A percentile compares a stretch with the other conserved stretches of the same genome.
phyloP scores from a whole-genome alignment of 148 eudicot genomes.

The Vaccinium darrowii region DNA sequence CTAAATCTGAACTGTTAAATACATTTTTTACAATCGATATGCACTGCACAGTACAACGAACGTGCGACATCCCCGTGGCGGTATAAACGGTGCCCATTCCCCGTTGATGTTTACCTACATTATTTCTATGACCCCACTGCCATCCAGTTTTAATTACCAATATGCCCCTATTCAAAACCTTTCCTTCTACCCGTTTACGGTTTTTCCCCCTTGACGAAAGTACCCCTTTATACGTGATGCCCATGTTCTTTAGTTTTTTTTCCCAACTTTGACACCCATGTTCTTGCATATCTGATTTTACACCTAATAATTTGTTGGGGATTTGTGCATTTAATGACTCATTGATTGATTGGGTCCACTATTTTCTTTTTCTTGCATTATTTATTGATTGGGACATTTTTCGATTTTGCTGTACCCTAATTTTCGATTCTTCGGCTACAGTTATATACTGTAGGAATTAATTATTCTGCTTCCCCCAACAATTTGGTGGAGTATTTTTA shows the following conservation, averaged over 20 bases:
- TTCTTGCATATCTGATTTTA: conserved; percentile 13
- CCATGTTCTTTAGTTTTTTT: conserved; percentile 4
- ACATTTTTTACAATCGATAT: too few species aligned
- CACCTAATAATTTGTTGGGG: conserved; percentile 20
- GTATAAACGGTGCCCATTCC: conserved; percentile 17
- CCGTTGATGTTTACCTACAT: conserved; percentile 29
- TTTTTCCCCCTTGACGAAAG: conserved; percentile 16
- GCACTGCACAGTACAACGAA: too few species aligned
- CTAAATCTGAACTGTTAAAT: too few species aligned
- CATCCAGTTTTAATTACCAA: background rate
- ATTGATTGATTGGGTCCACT: conserved; percentile 16
- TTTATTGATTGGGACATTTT: conserved; percentile 2
- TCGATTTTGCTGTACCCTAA: background rate
- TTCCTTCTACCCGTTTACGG: background rate
- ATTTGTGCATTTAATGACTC: conserved; percentile 27
- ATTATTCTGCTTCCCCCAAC: background rate
- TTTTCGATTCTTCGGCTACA: background rate
- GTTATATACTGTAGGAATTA: too few species aligned
- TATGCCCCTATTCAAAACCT: conserved; percentile 13
- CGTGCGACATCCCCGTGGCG: too few species aligned
- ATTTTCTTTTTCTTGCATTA: background rate
- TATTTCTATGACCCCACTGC: conserved; percentile 10
- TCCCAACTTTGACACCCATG: background rate
- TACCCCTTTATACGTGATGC: conserved; percentile 18
- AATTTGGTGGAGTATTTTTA: background rate